phyloP scores from a whole-genome alignment of 768 basidiomycete genomes.

The Suillus variegatus region DNA sequence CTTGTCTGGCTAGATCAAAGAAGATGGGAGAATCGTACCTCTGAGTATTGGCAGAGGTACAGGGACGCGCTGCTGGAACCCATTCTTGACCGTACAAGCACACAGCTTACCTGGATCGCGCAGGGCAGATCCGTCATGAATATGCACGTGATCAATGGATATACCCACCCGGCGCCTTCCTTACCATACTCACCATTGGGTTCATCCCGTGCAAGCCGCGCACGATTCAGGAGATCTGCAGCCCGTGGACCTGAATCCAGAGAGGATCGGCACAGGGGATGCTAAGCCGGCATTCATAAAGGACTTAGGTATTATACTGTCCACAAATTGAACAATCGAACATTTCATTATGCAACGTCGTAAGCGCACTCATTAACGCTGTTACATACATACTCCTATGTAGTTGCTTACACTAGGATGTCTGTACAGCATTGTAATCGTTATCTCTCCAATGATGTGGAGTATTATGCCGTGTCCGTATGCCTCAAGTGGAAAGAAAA shows the following conservation, averaged over 20 bases:
- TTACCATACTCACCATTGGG: not conserved
- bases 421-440: not conserved
- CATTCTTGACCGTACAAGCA: constrained; percentile 2
- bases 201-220: not conserved
- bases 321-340: not conserved
- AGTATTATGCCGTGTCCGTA: constrained; percentile 3
- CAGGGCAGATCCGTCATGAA: not conserved
- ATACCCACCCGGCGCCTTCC: not conserved
- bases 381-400: not conserved
- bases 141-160: not conserved
- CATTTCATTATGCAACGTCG: not conserved
- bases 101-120: not conserved
- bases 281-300: not conserved
- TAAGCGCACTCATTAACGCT: not conserved
- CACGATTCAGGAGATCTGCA: not conserved
- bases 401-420: not conserved
- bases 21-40: not conserved
- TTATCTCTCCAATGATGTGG: not conserved
- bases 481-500: constrained; percentile 1
- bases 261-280: not conserved
- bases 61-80: constrained; percentile 5
- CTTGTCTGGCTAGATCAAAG: constrained; percentile 20
- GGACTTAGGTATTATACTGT: not conserved
- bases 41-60: constrained; percentile 8
- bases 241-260: not conserved